Evolutionary conservation across 2,329 filamentous ascomycete species (phyloP).

Genomic region (Cladorrhinum sp.): DNA sequence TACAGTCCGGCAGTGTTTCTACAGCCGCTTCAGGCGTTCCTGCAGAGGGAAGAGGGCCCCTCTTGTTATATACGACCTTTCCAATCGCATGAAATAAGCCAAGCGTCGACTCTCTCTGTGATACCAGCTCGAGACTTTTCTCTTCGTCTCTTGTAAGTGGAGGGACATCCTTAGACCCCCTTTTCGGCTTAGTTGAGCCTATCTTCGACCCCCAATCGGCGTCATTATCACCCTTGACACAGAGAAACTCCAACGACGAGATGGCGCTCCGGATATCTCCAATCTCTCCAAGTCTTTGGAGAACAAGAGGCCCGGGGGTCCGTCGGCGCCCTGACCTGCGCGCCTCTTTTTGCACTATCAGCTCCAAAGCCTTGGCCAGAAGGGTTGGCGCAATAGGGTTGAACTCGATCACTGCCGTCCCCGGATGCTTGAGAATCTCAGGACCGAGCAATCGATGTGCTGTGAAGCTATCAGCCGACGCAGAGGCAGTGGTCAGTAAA

Average conservation of each 20-base stretch:
- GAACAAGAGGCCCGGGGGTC: slow-evolving; percentile 73
- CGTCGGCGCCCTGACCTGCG: slow-evolving; percentile 70
- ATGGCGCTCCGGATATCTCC: slow-evolving; percentile 93
- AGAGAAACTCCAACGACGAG: slow-evolving; percentile 88
- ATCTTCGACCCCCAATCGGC: slow-evolving; percentile 74
- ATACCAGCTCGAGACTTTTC: slow-evolving; percentile 76
- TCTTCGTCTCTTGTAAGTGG: slow-evolving; percentile 72
- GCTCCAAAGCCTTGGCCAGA: slow-evolving; percentile 77
- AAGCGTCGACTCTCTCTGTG: slow-evolving; percentile 81
- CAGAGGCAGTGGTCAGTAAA: slow-evolving; percentile 77
- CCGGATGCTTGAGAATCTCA: slow-evolving; percentile 78
- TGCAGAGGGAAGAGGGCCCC: slow-evolving; percentile 52
- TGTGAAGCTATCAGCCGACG: slow-evolving; percentile 86
- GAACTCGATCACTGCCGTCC: slow-evolving; percentile 80
- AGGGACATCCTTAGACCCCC: slow-evolving; percentile 52
- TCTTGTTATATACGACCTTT: slow-evolving; percentile 95
- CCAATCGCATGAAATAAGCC: slow-evolving; percentile 96
- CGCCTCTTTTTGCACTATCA: slow-evolving; percentile 82
- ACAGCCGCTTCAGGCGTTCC: slow-evolving; percentile 38
- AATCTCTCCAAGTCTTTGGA: slow-evolving; percentile 77
- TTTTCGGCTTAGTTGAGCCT: slow-evolving; percentile 66
- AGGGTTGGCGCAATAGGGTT: slow-evolving; percentile 87
- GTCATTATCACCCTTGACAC: slow-evolving; percentile 72
- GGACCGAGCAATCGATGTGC: slow-evolving; percentile 85
- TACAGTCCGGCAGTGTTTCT: slow-evolving; percentile 58